Base-by-base conservation (phyloP, 2,329 filamentous ascomycete genomes). In the Clonostachys byssicola region DNA sequence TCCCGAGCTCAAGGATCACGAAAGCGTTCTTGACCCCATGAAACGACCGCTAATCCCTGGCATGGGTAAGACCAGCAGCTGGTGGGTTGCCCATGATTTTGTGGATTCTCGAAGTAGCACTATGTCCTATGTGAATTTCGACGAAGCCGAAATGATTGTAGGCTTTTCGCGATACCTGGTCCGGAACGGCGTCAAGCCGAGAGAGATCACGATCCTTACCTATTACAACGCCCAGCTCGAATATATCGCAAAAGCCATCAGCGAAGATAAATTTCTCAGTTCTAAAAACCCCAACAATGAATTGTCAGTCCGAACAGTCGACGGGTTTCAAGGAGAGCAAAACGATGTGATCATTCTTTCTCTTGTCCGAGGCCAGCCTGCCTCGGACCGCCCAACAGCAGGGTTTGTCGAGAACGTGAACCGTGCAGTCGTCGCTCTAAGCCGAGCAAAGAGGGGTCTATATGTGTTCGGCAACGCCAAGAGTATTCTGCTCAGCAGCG, bases 301-400 rank as follows among this genome's bases (percentile, higher is more conserved):
- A 36, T 65, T 56, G 58, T 85, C 85, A 3, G 85, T 95, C 2
- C 80, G 81, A 34, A 96, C 91, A 0, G 88, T 96, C 0, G 92
- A 96, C 58, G 89, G 87, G 0, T 96, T 92, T 58, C 91, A 96
- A 62, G 91, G 91, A 12, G 90, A 96, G 56, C 90, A 96, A 60
- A 96, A 95, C 51, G 87, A 92, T 20, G 73, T 96, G 9, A 75
- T 96, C 10, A 61, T 96, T 3, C 70, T 96, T 0, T 95, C 91
- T 0, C 70, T 95, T 0, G 90, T 94, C 4, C 80, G 92, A 40
- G 91, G 85, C 52, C 86, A 85, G 35, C 53, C 60, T 2, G 56
- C 67, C 2, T 59, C 68, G 5, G 54, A 53, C 1, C 55, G 52
- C 3, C 54, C 57, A 38, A 57, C 56, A 1, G 84, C 91, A 33